Base-by-base conservation (phyloP, 1,139 yeast species). In the Lodderomyces jiufengensis region DNA sequence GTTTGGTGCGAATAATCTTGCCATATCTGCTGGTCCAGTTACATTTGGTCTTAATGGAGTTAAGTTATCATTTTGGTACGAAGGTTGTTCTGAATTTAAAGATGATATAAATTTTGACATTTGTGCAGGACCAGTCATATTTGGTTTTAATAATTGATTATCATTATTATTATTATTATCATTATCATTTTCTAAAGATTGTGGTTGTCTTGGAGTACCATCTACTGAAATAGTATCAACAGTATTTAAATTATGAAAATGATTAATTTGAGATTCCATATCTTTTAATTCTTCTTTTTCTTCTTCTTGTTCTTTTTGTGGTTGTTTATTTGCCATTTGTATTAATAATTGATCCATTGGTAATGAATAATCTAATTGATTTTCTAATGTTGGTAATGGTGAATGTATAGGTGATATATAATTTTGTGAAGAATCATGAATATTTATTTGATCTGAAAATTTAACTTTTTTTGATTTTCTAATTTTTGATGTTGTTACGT, bases 301-400 rank as follows among this genome's bases (percentile, higher is more conserved):
- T 42, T 29, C 26, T 22, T 30, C 26, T 23, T 16, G 32, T 23
- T 30, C 13, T 24, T 62, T 66, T 33, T 59, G 56, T 43, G 54
- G 63, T 29, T 29, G 36, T 21, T 16, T 32, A 48, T 56, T 48
- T 43, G 57, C 43, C 48, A 80, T 56, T 37, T 64, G 66, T 37
- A 65, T 64, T 33, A 84, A 50, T 27, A 83, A 55, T 52, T 83
- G 85, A 48, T 80, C 85, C 92, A 84, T 83, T 2, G 90, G 87
- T 22, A 84, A 59, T 2, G 84, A 70, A 37, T 73, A 66, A 52
- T 83, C 92, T 21, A 80, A 43, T 32, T 44, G 46, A 31, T 52
- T 29, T 12, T 22, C 21, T 13, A 34, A 34, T 11, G 16, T 29
- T 3, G 59, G 59, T 22, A 49, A 50, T 3, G 64, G 59, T 1